Percentiles rank a stretch among this genome's conserved stretches.
These are phyloP conservation scores for Infundibulicybe gibba DNA, from an alignment of 768 basidiomycete genomes.

Conservation along the genomic window DNA sequence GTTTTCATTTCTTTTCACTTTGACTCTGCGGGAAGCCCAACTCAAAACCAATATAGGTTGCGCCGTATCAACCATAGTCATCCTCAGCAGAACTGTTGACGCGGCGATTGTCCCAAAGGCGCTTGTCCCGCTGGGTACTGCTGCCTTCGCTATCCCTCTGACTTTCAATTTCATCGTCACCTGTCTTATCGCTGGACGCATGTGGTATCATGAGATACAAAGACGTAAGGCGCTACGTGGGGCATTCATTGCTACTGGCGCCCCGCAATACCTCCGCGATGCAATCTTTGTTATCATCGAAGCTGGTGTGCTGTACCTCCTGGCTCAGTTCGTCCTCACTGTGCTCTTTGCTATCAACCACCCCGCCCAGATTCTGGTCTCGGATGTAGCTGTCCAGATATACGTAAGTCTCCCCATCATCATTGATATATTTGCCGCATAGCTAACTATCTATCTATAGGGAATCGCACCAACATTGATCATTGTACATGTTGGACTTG, in stretches of 20 bases:
- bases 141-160: slow-evolving; percentile 33
- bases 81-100: slow-evolving; percentile 20
- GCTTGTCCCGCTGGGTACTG: slow-evolving; percentile 30
- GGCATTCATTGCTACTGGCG: slow-evolving; percentile 6
- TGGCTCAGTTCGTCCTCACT: slow-evolving; percentile 35
- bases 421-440: not conserved
- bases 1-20: not conserved
- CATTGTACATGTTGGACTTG: slow-evolving; percentile 11
- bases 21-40: not conserved
- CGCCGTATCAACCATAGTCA: slow-evolving; percentile 8
- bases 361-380: slow-evolving; percentile 31
- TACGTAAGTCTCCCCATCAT: slow-evolving; percentile 22
- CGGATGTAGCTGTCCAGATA: slow-evolving; percentile 32
- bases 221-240: not conserved
- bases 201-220: slow-evolving; percentile 20
- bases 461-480: slow-evolving; percentile 13
- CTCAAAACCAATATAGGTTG: not conserved
- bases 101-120: slow-evolving; percentile 28
- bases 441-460: not conserved
- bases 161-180: slow-evolving; percentile 39
- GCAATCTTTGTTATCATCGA: slow-evolving; percentile 34
- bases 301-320: slow-evolving; percentile 35
- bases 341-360: slow-evolving; percentile 27
- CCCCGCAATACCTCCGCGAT: slow-evolving; percentile 11
- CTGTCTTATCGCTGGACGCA: slow-evolving; percentile 32